Percentiles rank a stretch among this genome's conserved stretches.
Conservation (phyloP, 805 yeast genomes). For the Hanseniaspora meyeri region DNA sequence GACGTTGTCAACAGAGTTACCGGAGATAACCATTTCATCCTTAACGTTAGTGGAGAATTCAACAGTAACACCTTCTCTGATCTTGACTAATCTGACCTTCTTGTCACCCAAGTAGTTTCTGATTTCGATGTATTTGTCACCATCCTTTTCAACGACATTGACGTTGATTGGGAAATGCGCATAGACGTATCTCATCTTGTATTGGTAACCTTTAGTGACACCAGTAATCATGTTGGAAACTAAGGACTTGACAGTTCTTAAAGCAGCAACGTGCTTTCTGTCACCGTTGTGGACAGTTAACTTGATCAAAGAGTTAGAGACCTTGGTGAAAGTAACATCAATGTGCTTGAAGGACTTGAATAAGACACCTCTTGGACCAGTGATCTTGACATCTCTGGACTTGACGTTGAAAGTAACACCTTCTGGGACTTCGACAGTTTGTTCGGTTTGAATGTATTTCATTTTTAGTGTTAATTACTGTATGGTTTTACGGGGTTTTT, state of each 20-base stretch:
- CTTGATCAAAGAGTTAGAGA: conserved; percentile 60
- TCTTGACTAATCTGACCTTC: conserved; percentile 79
- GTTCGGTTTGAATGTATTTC: conserved; percentile 85
- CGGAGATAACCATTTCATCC: conserved; percentile 86
- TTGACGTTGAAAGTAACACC: conserved; percentile 85
- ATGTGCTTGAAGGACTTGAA: conserved; percentile 86
- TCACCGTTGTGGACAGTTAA: conserved; percentile 96
- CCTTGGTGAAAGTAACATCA: conserved; percentile 82
- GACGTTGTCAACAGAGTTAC: conserved; percentile 94
- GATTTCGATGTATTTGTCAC: conserved; percentile 70
- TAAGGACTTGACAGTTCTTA: conserved; percentile 61
- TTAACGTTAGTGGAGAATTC: conserved; percentile 73
- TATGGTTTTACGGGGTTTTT: not conserved
- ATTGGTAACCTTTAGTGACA: conserved; percentile 97
- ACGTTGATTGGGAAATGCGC: conserved; percentile 99
- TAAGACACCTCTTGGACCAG: conserved; percentile 96
- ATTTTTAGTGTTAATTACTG: conserved; percentile 24
- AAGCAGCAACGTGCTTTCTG: conserved; percentile 99
- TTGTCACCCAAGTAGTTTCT: conserved; percentile 99
- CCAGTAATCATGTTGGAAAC: conserved; percentile 91
- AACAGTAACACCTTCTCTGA: conserved; percentile 80
- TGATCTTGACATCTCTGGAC: conserved; percentile 78
- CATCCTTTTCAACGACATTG: conserved; percentile 73
- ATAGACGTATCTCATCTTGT: conserved; percentile 99
- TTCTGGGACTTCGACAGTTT: conserved; percentile 74